Conservation (phyloP, 1,284 basidiomycete genomes). For the Macrocybe sp. region DNA sequence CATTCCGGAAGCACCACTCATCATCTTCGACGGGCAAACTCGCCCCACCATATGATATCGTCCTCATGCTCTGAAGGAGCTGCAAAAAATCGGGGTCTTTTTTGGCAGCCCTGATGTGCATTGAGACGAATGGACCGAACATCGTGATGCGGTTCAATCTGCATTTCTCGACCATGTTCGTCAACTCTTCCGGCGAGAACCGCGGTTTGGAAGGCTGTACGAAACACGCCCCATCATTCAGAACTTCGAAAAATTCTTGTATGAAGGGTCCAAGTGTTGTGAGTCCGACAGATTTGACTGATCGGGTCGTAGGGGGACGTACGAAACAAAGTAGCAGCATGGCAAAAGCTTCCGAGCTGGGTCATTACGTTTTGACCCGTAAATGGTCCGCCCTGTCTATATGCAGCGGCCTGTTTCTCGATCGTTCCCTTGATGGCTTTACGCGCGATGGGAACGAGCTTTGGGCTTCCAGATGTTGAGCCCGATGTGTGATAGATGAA, state of each 20-base stretch:
- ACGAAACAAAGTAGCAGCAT: conserved; percentile 65
- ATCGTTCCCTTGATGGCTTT: conserved; percentile 51
- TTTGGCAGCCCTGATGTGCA: conserved; percentile 56
- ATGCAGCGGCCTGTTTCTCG: conserved; percentile 29
- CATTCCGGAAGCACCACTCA: conserved; percentile 49
- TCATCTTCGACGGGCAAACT: conserved; percentile 56
- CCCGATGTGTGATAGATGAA: conserved; percentile 69
- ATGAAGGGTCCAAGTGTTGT: conserved; percentile 59
- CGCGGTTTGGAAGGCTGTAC: conserved; percentile 60
- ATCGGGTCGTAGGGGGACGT: conserved; percentile 30
- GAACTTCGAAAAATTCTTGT: conserved; percentile 58
- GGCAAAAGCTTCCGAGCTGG: conserved; percentile 74
- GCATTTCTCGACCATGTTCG: conserved; percentile 64
- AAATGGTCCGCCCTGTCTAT: conserved; percentile 31
- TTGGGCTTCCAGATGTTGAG: conserved; percentile 63
- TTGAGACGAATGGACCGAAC: conserved; percentile 61
- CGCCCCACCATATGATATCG: conserved; percentile 51
- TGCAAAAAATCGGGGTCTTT: conserved; percentile 55
- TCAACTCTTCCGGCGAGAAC: conserved; percentile 64
- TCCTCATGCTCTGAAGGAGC: conserved; percentile 46
- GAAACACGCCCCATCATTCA: conserved; percentile 67
- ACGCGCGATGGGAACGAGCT: conserved; percentile 55
- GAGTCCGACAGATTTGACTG: conserved; percentile 35
- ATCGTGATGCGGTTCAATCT: conserved; percentile 67
- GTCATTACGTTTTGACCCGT: conserved; percentile 57